Evolutionary conservation across 208 protist genomes (phyloP).

Genomic region (Hexamita inflata): DNA sequence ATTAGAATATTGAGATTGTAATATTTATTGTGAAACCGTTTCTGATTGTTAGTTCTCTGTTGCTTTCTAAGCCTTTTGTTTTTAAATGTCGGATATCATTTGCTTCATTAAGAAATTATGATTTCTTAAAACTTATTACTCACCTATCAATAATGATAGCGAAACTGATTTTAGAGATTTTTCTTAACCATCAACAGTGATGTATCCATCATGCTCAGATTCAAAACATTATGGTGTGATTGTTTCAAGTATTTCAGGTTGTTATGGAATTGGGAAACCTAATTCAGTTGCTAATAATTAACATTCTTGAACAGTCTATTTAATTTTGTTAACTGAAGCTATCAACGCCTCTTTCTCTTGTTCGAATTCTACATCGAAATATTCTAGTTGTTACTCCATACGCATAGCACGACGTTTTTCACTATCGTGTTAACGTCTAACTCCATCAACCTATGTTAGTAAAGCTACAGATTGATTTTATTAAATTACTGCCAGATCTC

Average conservation of each 20-base stretch:
- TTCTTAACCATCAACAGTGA: neutral
- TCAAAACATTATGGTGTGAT: neutral
- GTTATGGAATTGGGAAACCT: neutral
- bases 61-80: neutral
- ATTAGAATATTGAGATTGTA: neutral
- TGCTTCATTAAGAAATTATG: neutral
- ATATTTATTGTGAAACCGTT: neutral
- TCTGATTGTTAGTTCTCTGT: neutral
- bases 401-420: neutral
- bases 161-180: neutral
- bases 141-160: neutral
- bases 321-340: neutral
- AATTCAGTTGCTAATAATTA: neutral
- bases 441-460: too few relatives aligned
- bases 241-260: neutral
- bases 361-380: neutral
- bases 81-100: neutral
- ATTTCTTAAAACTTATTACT: neutral
- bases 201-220: neutral
- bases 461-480: too few relatives aligned
- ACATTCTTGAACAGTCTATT: neutral
- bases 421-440: neutral
- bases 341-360: neutral
- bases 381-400: neutral
- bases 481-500: neutral